Conservation (phyloP, 108 stramenopile genomes). For the Skeletonema potamos region DNA sequence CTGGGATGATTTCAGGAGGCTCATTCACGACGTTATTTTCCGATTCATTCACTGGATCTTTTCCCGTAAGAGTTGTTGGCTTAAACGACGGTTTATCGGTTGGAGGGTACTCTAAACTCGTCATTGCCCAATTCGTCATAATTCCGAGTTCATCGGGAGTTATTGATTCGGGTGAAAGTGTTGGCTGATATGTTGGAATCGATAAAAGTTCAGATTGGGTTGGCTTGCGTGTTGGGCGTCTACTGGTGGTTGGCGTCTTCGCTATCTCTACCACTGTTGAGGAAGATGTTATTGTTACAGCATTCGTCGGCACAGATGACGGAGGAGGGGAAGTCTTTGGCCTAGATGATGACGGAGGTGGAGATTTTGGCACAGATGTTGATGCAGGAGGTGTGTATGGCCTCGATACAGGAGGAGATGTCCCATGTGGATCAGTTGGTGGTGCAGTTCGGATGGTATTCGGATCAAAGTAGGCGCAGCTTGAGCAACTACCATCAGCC, state of each 20-base stretch:
- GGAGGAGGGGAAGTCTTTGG: conserved; percentile 8
- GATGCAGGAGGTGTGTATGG: conserved; percentile 5
- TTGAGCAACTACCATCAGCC: conserved; percentile 22
- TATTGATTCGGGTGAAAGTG: not conserved
- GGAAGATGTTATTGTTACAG: not conserved
- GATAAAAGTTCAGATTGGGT: not conserved
- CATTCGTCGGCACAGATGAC: not conserved
- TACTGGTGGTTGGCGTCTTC: not conserved
- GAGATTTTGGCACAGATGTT: not conserved
- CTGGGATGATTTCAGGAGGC: not conserved
- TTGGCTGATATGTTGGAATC: not conserved
- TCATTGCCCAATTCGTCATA: conserved; percentile 14
- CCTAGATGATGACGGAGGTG: not conserved
- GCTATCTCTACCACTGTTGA: not conserved
- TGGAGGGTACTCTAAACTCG: conserved; percentile 1
- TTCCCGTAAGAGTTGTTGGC: not conserved
- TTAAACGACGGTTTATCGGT: not conserved
- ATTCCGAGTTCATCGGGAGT: not conserved
- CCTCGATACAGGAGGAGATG: not conserved
- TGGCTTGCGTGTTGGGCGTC: not conserved
- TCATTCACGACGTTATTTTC: not conserved
- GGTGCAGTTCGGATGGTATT: not conserved
- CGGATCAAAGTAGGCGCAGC: conserved; percentile 14
- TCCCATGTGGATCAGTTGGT: not conserved
- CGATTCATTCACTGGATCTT: not conserved